A percentile compares a stretch with the other conserved stretches of the same genome.
These are phyloP conservation scores for Diaporthe amygdali DNA, from an alignment of 2,329 filamentous ascomycete species.

Conservation along the genomic window DNA sequence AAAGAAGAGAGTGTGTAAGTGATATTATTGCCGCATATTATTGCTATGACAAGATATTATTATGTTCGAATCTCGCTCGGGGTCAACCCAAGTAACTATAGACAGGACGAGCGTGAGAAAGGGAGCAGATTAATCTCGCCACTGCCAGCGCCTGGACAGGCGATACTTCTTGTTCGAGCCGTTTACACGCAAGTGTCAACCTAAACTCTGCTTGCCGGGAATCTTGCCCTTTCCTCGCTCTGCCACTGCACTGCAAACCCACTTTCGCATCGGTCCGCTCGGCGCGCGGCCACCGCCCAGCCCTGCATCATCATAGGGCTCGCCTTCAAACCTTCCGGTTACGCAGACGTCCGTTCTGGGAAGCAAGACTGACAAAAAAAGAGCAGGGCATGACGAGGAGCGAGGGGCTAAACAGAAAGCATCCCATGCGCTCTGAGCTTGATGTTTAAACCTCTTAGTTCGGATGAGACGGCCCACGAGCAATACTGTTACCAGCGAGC, in stretches of 20 bases:
- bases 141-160: neutral
- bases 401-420: neutral
- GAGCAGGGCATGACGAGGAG: neutral
- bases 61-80: neutral
- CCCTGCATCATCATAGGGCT: neutral
- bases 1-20: neutral
- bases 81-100: neutral
- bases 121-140: neutral
- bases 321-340: neutral
- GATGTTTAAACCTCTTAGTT: neutral
- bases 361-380: neutral
- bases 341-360: neutral
- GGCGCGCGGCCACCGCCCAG: neutral
- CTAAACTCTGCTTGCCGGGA: neutral
- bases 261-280: neutral
- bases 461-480: neutral
- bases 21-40: neutral
- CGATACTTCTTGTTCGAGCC: neutral
- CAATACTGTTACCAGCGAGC: too few relatives aligned
- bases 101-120: neutral
- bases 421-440: neutral
- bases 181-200: neutral
- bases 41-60: neutral
- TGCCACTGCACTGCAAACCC: too few relatives aligned
- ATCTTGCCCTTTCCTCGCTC: too few relatives aligned